Evolutionary conservation across 1,284 basidiomycete genomes (phyloP).

Genomic region (Wallemia hederae): DNA sequence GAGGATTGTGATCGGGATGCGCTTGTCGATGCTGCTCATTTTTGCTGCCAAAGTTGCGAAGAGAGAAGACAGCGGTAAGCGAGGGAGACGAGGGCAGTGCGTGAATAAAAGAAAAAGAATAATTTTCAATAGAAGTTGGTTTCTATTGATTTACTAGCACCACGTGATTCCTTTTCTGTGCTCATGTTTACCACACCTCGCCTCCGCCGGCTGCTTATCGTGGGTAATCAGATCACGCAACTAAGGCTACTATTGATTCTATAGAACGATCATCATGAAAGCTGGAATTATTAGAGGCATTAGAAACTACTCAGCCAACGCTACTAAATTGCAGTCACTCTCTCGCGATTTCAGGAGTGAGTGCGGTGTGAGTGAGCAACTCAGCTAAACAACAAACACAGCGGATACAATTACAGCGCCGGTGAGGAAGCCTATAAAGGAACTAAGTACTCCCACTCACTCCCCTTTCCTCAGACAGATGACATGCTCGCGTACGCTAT

Average conservation of each 20-base stretch:
- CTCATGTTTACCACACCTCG: neutral
- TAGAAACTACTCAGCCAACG: slow-evolving; percentile 10
- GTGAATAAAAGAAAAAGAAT: too few relatives aligned
- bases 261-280: too few relatives aligned
- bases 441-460: neutral
- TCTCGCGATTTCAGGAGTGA: slow-evolving; percentile 19
- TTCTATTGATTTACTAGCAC: too few relatives aligned
- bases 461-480: slow-evolving; percentile 13
- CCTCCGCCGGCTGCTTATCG: too few relatives aligned
- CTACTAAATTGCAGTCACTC: slow-evolving; percentile 12
- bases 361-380: slow-evolving; percentile 5
- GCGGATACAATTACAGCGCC: slow-evolving; percentile 6
- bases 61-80: slow-evolving; percentile 1
- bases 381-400: neutral
- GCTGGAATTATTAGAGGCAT: neutral
- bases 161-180: too few relatives aligned
- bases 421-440: slow-evolving; percentile 2
- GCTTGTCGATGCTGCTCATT: neutral
- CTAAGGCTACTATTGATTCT: too few relatives aligned
- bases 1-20: slow-evolving; percentile 20
- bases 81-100: too few relatives aligned
- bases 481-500: slow-evolving; percentile 21
- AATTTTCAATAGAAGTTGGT: too few relatives aligned
- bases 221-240: too few relatives aligned
- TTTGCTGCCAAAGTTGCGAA: neutral